These are phyloP conservation scores for Sungouiella blattae DNA, from an alignment of 805 yeast species.

Conservation along the genomic window DNA sequence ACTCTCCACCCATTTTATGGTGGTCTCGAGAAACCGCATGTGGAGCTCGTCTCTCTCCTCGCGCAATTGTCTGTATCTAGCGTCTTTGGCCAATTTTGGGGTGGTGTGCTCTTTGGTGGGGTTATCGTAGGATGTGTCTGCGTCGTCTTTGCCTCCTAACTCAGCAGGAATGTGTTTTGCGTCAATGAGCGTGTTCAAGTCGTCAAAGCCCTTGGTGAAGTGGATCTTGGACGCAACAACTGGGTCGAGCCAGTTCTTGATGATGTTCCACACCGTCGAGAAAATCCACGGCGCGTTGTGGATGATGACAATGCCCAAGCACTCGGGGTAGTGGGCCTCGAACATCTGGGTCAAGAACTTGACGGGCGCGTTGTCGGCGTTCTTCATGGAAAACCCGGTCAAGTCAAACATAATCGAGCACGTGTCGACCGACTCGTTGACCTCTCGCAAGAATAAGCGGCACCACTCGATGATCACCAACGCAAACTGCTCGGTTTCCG, in stretches of 20 bases:
- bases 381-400: conserved; percentile 79
- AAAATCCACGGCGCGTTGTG: conserved; percentile 98
- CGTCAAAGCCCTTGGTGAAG: conserved; percentile 70
- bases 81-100: conserved; percentile 28
- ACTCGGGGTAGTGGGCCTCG: conserved; percentile 96
- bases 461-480: conserved; percentile 69
- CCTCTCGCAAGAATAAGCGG: conserved; percentile 48
- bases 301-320: conserved; percentile 76
- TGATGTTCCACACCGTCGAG: conserved; percentile 88
- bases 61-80: conserved; percentile 37
- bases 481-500: conserved; percentile 74
- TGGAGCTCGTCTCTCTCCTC: conserved; percentile 54
- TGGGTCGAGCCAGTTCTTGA: conserved; percentile 94
- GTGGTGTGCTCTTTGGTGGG: conserved; percentile 59
- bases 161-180: conserved; percentile 58
- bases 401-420: conserved; percentile 85
- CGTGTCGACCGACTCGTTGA: conserved; percentile 68
- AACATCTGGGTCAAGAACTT: conserved; percentile 85
- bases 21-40: conserved; percentile 55
- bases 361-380: conserved; percentile 91
- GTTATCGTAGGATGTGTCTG: conserved; percentile 53
- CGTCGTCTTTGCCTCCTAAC: conserved; percentile 70
- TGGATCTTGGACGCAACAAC: conserved; percentile 89
- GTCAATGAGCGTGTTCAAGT: conserved; percentile 61
- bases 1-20: conserved; percentile 76